Percentiles rank a stretch among this genome's conserved stretches.
phyloP scores from a whole-genome alignment of 495 filamentous ascomycete genomes.

The Bacidia gigantensis region DNA sequence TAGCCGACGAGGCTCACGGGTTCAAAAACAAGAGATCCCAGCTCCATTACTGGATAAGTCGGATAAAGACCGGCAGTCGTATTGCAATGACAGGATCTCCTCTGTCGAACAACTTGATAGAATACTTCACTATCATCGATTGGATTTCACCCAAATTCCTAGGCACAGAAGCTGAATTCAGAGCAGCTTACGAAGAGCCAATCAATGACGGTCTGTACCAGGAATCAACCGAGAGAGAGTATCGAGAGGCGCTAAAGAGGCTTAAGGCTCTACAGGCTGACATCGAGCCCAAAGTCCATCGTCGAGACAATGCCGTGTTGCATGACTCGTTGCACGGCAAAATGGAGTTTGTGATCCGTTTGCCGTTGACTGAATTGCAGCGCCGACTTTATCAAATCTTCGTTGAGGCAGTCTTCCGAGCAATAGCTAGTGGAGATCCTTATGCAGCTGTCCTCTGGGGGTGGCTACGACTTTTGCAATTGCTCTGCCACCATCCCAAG shows the following conservation, averaged over 20 bases:
- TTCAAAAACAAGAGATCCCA: constrained; percentile 49
- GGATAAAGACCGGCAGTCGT: constrained; percentile 53
- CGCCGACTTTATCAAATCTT: constrained; percentile 46
- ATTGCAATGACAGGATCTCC: constrained; percentile 85
- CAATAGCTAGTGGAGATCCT: constrained; percentile 8
- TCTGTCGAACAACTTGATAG: constrained; percentile 63
- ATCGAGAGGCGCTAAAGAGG: constrained; percentile 45
- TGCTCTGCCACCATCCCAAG: constrained; percentile 66
- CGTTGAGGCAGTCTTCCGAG: constrained; percentile 23
- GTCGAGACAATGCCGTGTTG: constrained; percentile 55
- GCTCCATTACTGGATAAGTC: constrained; percentile 37
- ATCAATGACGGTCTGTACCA: constrained; percentile 55
- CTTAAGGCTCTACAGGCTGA: constrained; percentile 56
- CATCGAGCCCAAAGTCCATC: constrained; percentile 65
- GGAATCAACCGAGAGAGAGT: constrained; percentile 43
- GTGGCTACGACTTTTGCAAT: constrained; percentile 41
- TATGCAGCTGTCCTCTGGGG: constrained; percentile 26
- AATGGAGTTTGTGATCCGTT: constrained; percentile 64
- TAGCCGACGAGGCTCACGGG: constrained; percentile 77
- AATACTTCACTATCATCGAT: constrained; percentile 77
- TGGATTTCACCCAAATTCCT: constrained; percentile 77
- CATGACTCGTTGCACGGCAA: constrained; percentile 53
- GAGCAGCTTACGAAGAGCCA: constrained; percentile 49
- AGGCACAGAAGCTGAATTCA: constrained; percentile 51
- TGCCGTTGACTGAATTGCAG: constrained; percentile 59